These are phyloP conservation scores for Mycogone perniciosa DNA, from an alignment of 2,329 filamentous ascomycete species.

Conservation along the genomic window DNA sequence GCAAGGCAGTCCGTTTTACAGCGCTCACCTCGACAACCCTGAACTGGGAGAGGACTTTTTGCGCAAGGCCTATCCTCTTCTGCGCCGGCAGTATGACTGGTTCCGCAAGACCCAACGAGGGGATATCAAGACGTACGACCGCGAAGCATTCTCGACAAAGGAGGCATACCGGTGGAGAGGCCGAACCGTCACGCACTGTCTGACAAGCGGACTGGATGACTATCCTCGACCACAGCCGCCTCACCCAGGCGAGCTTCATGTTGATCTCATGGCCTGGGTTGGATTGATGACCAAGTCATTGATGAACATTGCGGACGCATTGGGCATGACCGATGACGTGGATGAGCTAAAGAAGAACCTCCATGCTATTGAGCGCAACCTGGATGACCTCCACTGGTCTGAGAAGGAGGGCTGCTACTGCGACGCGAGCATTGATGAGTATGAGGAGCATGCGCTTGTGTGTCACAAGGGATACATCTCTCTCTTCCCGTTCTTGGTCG, in stretches of 20 bases:
- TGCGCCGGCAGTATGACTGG: conserved; percentile 89
- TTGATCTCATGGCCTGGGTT: conserved; percentile 93
- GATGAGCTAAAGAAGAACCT: conserved; percentile 65
- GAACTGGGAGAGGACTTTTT: conserved; percentile 66
- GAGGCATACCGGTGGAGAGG: conserved; percentile 96
- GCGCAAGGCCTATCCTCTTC: conserved; percentile 71
- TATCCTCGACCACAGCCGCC: conserved; percentile 92
- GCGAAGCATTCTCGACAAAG: conserved; percentile 78
- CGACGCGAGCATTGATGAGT: conserved; percentile 91
- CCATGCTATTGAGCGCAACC: conserved; percentile 73
- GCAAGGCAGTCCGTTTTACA: conserved; percentile 45
- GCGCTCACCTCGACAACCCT: conserved; percentile 59
- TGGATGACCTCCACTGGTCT: conserved; percentile 92
- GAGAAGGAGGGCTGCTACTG: conserved; percentile 77
- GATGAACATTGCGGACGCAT: conserved; percentile 66
- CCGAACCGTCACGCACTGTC: conserved; percentile 75
- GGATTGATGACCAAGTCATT: conserved; percentile 93
- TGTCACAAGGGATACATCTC: conserved; percentile 97
- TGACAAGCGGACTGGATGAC: conserved; percentile 92
- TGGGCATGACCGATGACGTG: conserved; percentile 72
- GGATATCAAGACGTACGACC: conserved; percentile 86
- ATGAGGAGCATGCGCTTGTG: conserved; percentile 80
- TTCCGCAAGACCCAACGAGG: conserved; percentile 88
- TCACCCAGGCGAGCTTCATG: conserved; percentile 90
- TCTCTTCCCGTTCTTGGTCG: conserved; percentile 84